Conservation (phyloP, 805 yeast species). For the Clavispora carvajalis region DNA sequence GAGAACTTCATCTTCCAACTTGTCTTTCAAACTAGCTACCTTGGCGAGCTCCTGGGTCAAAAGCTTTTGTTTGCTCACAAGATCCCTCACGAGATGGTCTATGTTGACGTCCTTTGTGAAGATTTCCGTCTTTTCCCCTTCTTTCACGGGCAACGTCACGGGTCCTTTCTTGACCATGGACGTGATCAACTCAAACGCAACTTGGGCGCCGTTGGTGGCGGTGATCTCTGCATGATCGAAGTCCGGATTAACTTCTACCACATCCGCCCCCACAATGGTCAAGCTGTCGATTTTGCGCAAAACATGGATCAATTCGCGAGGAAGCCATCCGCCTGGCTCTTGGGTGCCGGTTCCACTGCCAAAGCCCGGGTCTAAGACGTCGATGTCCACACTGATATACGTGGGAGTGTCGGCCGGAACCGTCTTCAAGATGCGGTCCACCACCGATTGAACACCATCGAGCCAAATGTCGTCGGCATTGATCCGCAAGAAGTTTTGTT, state of each 20-base stretch:
- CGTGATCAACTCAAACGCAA: conserved; percentile 65
- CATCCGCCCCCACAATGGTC: conserved; percentile 50
- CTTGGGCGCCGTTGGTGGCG: conserved; percentile 65
- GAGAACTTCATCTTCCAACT: conserved; percentile 6
- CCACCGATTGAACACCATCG: conserved; percentile 56
- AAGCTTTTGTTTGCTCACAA: background rate
- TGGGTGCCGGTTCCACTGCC: conserved; percentile 57
- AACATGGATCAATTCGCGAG: conserved; percentile 48
- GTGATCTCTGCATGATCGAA: conserved; percentile 64
- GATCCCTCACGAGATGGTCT: background rate
- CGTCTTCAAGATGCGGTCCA: conserved; percentile 44
- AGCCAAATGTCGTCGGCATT: conserved; percentile 71
- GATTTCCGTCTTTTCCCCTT: conserved; percentile 2
- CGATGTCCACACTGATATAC: conserved; percentile 74
- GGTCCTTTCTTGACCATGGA: conserved; percentile 64
- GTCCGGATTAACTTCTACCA: conserved; percentile 59
- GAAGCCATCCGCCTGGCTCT: conserved; percentile 56
- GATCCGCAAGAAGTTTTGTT: conserved; percentile 64
- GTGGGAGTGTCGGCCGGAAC: conserved; percentile 65
- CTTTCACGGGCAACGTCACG: conserved; percentile 10
- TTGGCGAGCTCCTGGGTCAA: conserved; percentile 5
- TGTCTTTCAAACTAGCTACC: conserved; percentile 8
- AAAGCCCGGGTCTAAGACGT: conserved; percentile 53
- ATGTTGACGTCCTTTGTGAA: background rate
- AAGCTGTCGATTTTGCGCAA: conserved; percentile 41